phyloP scores from a whole-genome alignment of 768 basidiomycete species.

The Baorangia bicolor region DNA sequence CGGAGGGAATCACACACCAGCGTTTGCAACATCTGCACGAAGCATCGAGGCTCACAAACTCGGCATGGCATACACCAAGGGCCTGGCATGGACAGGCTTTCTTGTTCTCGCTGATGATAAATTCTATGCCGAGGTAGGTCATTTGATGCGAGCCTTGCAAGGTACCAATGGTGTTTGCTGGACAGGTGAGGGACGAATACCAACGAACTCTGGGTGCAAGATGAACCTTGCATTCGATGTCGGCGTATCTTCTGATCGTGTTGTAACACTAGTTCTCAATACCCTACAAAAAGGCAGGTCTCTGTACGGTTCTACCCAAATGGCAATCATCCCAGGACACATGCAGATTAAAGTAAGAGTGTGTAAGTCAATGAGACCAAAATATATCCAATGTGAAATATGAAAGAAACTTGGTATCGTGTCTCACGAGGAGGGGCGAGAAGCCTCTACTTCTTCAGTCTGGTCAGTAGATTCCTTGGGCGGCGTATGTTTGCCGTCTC shows the following conservation, averaged over 20 bases:
- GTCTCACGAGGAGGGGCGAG: constrained; percentile 13
- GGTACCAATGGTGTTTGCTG: background rate
- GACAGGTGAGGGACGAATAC: constrained; percentile 27
- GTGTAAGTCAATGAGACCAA: constrained; percentile 14
- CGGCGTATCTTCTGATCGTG: background rate
- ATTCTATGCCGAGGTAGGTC: constrained; percentile 55
- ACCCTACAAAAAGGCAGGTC: constrained; percentile 6
- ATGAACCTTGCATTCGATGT: background rate
- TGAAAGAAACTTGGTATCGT: constrained; percentile 4
- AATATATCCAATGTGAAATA: constrained; percentile 21
- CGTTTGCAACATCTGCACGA: constrained; percentile 59
- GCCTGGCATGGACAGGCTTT: constrained; percentile 60
- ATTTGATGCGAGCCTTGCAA: background rate
- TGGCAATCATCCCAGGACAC: constrained; percentile 8
- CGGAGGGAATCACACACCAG: constrained; percentile 76
- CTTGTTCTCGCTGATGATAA: constrained; percentile 54
- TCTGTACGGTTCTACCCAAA: constrained; percentile 17
- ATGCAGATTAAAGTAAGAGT: constrained; percentile 22
- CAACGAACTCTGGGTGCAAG: constrained; percentile 14
- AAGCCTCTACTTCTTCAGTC: constrained; percentile 16
- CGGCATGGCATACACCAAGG: constrained; percentile 57
- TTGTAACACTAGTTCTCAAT: constrained; percentile 19
- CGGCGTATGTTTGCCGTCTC: constrained; percentile 41
- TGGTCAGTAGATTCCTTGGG: constrained; percentile 34
- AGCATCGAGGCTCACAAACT: constrained; percentile 61